Base-by-base conservation (phyloP, 768 basidiomycete genomes). In the Hirschioporus abietinus region DNA sequence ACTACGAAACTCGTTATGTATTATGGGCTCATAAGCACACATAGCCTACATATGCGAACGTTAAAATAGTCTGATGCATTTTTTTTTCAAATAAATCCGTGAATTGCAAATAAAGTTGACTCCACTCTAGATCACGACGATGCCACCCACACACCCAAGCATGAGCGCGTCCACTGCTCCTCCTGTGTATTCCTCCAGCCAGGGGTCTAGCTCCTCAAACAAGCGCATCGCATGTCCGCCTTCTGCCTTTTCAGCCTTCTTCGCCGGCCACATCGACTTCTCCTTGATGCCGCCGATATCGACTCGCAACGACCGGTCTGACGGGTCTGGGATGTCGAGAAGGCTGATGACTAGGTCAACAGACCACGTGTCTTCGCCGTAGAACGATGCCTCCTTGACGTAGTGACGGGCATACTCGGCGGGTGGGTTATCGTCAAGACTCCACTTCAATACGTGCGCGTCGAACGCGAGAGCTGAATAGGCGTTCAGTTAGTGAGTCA, bases 311-410 rank as follows among this genome's bases (percentile, higher is more conserved):
- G 74, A 72, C 25, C 75, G 76, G 9, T 75, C 76, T 60, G 72
- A 59, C 7, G 82, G 79, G 42, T 52, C 42, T 52, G 42, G 42
- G 4, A 52, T 12, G 42, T 52, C 42, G 42, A 52, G 5, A 15
- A 88, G 75, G 73, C 88, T 85, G 65, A 94, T 76, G 34, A 88
- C 84, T 68, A 98, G 80, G 69, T 92, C 84, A 58, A 97, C 78
- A 0, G 83, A 79, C 85, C 92, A 96, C 0, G 82, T 80, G 66
- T 92, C 86, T 10, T 83, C 83, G 1, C 89, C 90, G 70, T 93
- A 93, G 75, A 92, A 93, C 1, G 95, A 94, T 0, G 86, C 93
- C 74, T 96, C 93, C 74, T 95, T 97, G 78, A 98, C 85, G 71
- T 95, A 92, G 72, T 99, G 96, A 8, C 95, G 84, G 7, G 84